Percentiles rank a stretch among this genome's conserved stretches.
These are phyloP conservation scores for Cladophialophora bantiana DNA, from an alignment of 2,329 filamentous ascomycete species.

Conservation along the genomic window DNA sequence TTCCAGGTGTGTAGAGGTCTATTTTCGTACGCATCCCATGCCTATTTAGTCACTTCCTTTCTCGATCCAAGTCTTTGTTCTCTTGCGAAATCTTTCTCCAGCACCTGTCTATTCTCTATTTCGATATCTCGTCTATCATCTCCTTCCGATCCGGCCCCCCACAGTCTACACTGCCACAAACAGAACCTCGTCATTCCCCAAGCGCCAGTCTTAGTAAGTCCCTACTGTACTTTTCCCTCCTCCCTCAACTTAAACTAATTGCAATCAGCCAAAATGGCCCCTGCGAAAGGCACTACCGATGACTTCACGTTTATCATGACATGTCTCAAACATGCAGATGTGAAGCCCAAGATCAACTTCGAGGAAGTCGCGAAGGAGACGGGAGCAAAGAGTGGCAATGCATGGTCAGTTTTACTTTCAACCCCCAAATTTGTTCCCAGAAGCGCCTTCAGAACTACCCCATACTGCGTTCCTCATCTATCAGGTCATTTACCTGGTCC, in stretches of 20 bases:
- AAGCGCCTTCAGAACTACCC: not conserved
- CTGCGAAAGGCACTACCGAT: slow-evolving; percentile 8
- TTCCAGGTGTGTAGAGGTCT: not conserved
- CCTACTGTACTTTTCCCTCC: not conserved
- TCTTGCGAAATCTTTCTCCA: not conserved
- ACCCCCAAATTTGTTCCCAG: not conserved
- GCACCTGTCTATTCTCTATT: not conserved
- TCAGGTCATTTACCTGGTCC: not conserved
- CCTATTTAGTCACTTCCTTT: slow-evolving; percentile 11
- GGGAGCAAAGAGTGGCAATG: slow-evolving; percentile 33
- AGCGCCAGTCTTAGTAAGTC: not conserved
- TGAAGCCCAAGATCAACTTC: slow-evolving; percentile 32
- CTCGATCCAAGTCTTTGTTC: not conserved
- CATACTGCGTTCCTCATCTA: not conserved
- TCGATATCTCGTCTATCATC: not conserved
- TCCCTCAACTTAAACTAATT: not conserved
- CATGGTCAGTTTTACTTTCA: slow-evolving; percentile 26
- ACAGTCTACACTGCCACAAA: not conserved
- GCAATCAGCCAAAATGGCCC: slow-evolving; percentile 19
- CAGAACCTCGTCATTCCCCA: not conserved
- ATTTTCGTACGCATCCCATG: not conserved
- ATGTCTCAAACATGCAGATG: slow-evolving; percentile 29
- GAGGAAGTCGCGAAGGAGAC: slow-evolving; percentile 34
- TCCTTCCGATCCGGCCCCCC: not conserved
- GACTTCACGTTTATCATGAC: slow-evolving; percentile 39